Evolutionary conservation across 768 basidiomycete genomes (phyloP), one percentile per base, ranked within the genome.

Genomic region (Tricholoma matsutake): DNA sequence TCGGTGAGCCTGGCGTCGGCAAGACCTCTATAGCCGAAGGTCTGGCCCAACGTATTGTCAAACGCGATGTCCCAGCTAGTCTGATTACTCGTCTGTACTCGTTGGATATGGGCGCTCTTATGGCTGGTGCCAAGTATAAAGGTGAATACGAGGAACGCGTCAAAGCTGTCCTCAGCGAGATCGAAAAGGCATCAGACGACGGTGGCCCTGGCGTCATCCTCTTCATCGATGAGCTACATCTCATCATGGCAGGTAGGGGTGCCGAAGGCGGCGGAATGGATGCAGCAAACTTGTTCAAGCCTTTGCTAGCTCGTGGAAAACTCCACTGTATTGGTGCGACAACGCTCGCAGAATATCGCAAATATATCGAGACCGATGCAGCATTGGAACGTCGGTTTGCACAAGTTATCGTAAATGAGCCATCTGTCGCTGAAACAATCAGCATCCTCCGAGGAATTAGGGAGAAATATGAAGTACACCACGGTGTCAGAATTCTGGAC

Each of bases 1-100:
- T 98, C 66, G 96, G 95, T 63, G 94, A 93, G 75, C 92, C 91
- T 52, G 91, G 96, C 72, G 94, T 96, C 22, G 96, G 96, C 4
- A 99, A 99, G 77, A 97, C 96, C 0, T 86, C 94, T 22, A 92
- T 98, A 57, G 94, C 88, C 6, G 96, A 99, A 79, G 95, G 94
- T 41, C 86, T 99, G 6, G 96, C 96, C 0, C 96, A 96, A 71
- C 87, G 96, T 51, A 96, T 98, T 62, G 86, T 97, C 67, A 94
- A 95, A 66, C 87, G 94, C 54, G 96, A 98, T 74, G 93, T 95
- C 6, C 94, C 94, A 20, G 81, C 83, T 22, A 82, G 80, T 66
- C 75, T 96, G 29, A 80, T 94, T 54, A 83, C 85, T 3, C 85
- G 91, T 8, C 79, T 96, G 11, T 94, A 84, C 72, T 89, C 93